Percentiles rank a stretch among this genome's conserved stretches.
Conservation (phyloP, 208 protist genomes). For the Trypanosomatidae sp. region DNA sequence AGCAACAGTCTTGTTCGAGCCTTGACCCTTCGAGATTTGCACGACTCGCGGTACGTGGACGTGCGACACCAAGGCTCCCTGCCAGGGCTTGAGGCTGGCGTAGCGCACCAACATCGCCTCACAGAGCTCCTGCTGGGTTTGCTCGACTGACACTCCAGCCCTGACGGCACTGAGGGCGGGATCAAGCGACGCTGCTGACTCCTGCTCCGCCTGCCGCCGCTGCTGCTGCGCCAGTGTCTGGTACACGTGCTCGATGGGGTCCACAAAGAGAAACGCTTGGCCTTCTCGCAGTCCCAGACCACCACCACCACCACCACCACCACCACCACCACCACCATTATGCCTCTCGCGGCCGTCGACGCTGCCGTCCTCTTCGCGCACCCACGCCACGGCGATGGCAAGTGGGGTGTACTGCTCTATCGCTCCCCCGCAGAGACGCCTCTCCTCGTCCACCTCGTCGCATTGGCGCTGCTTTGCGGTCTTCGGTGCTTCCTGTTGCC, state of each 20-base stretch:
- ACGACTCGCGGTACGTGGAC: constrained; percentile 31
- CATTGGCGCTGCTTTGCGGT: constrained; percentile 26
- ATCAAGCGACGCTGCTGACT: constrained; percentile 8
- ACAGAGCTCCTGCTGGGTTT: constrained; percentile 54
- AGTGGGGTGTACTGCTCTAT: constrained; percentile 73
- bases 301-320: too few species aligned
- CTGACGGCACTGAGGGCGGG: neutral
- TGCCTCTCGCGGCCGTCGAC: neutral
- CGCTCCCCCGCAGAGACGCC: constrained; percentile 30
- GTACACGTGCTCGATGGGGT: constrained; percentile 57
- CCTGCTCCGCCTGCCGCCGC: constrained; percentile 19
- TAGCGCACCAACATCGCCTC: constrained; percentile 37
- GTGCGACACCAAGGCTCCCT: constrained; percentile 42
- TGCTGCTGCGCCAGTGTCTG: constrained; percentile 27
- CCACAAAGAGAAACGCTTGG: constrained; percentile 73
- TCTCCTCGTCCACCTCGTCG: constrained; percentile 26
- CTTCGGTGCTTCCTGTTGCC: constrained; percentile 25
- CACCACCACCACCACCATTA: neutral
- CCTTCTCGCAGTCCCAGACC: constrained; percentile 25
- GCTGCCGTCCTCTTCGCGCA: constrained; percentile 31
- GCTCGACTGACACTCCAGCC: constrained; percentile 22
- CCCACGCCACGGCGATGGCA: constrained; percentile 64
- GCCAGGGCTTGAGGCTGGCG: constrained; percentile 44
- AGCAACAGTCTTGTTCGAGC: neutral
- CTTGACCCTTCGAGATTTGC: constrained; percentile 7